These are phyloP conservation scores for Paratinospora sagittata DNA, from an alignment of 164 flowering plant species.

Conservation along the genomic window DNA sequence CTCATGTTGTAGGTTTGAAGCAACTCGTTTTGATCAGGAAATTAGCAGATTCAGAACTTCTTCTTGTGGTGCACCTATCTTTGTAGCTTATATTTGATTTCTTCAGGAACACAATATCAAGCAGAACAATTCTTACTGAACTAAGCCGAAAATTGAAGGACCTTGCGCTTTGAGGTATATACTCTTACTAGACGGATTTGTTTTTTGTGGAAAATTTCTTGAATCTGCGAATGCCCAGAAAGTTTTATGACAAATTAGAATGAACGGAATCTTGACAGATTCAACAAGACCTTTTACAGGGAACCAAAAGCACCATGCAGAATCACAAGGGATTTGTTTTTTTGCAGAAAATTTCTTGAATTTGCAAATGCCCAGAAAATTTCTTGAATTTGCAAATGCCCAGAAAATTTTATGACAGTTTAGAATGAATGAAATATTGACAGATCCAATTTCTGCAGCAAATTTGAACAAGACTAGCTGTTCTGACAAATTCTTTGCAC, in stretches of 20 bases:
- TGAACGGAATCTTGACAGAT: background rate
- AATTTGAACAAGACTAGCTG: background rate
- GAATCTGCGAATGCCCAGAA: background rate
- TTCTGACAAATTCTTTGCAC: background rate
- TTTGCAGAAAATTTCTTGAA: too few species aligned
- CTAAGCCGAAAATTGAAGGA: too few species aligned
- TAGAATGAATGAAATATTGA: background rate
- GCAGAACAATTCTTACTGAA: too few species aligned
- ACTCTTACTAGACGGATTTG: background rate
- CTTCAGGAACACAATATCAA: too few species aligned
- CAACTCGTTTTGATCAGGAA: background rate
- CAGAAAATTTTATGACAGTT: background rate
- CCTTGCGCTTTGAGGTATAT: too few species aligned
- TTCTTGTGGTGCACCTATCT: too few species aligned
- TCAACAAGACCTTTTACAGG: too few species aligned
- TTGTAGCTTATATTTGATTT: too few species aligned
- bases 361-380: too few species aligned
- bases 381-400: background rate
- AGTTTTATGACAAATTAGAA: background rate
- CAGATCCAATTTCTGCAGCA: background rate
- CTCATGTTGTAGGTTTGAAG: background rate
- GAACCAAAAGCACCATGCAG: too few species aligned
- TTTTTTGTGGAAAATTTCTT: background rate
- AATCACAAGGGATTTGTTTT: too few species aligned
- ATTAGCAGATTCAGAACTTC: background rate